Conservation (phyloP, 306 rosid species). For the Ormosia emarginata region DNA sequence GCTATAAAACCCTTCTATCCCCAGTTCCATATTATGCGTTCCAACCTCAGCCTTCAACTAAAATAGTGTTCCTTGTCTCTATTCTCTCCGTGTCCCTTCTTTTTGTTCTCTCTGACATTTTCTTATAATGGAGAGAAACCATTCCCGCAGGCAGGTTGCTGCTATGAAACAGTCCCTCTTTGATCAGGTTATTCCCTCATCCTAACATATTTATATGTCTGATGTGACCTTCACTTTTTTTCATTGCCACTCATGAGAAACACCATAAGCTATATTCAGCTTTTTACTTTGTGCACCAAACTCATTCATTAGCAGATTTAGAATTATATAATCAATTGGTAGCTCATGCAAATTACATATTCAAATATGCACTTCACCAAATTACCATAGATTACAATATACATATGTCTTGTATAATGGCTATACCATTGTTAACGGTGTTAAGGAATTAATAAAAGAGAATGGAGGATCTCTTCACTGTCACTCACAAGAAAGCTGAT, state of each 20-base stretch:
- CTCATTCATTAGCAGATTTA: background rate
- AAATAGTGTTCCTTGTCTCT: background rate
- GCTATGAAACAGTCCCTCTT: constrained; percentile 78
- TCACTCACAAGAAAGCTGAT: no score
- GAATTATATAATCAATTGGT: background rate
- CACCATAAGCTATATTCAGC: background rate
- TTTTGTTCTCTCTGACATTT: background rate
- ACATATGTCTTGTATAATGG: background rate
- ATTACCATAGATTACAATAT: background rate
- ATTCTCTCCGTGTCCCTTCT: background rate
- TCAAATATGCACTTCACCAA: background rate
- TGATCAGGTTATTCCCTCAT: constrained; percentile 55
- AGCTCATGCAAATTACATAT: background rate
- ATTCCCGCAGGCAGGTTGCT: constrained; percentile 47
- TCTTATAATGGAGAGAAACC: constrained; percentile 56
- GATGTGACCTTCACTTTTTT: background rate
- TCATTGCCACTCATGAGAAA: background rate
- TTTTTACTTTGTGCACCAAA: background rate
- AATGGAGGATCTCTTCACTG: no score
- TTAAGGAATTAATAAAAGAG: background rate
- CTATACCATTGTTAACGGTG: background rate
- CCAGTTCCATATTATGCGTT: constrained; percentile 24
- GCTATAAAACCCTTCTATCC: constrained; percentile 38
- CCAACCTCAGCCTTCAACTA: background rate
- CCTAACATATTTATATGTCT: background rate